phyloP scores from a whole-genome alignment of 164 flowering plant genomes.

The Magnolia sinica region DNA sequence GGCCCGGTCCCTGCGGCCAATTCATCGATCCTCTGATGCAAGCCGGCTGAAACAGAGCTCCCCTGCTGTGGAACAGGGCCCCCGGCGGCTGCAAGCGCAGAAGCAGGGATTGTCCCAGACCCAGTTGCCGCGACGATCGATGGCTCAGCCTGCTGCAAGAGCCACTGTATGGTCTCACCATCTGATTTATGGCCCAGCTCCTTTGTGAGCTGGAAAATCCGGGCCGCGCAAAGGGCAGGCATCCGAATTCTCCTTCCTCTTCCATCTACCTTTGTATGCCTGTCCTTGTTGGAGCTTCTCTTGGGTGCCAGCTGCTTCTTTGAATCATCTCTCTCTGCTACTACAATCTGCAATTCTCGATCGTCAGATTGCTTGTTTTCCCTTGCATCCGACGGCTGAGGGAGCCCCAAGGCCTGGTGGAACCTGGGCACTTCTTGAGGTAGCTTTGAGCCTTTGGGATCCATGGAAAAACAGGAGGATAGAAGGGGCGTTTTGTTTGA shows the following conservation, averaged over 20 bases:
- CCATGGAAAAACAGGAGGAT: conserved; percentile 35
- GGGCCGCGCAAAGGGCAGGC: conserved; percentile 92
- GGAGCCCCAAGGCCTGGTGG: conserved; percentile 38
- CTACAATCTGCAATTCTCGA: conserved; percentile 66
- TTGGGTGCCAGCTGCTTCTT: conserved; percentile 74
- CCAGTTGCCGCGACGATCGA: conserved; percentile 86
- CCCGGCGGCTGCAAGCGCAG: conserved; percentile 57
- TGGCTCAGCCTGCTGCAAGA: conserved; percentile 79
- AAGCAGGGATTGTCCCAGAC: conserved; percentile 80
- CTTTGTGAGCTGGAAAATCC: conserved; percentile 77
- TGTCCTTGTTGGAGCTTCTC: conserved; percentile 76
- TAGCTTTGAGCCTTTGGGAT: conserved; percentile 57
- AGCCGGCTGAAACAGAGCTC: conserved; percentile 49
- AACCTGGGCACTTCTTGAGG: conserved; percentile 37
- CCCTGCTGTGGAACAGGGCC: conserved; percentile 63
- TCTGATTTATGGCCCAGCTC: conserved; percentile 90
- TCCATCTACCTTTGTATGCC: conserved; percentile 87
- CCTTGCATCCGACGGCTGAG: conserved; percentile 31
- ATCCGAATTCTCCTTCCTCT: conserved; percentile 82
- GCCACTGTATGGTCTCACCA: conserved; percentile 89
- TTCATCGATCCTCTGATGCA: conserved; percentile 56
- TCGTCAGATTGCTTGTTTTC: conserved; percentile 40
- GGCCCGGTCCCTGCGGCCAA: conserved; percentile 29
- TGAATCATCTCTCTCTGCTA: conserved; percentile 46
- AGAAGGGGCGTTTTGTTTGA: conserved; percentile 29